A percentile compares a stretch with the other conserved stretches of the same genome.
Evolutionary conservation across 352 stramenopile genomes (phyloP).

Genomic region (Phytophthora citricola): DNA sequence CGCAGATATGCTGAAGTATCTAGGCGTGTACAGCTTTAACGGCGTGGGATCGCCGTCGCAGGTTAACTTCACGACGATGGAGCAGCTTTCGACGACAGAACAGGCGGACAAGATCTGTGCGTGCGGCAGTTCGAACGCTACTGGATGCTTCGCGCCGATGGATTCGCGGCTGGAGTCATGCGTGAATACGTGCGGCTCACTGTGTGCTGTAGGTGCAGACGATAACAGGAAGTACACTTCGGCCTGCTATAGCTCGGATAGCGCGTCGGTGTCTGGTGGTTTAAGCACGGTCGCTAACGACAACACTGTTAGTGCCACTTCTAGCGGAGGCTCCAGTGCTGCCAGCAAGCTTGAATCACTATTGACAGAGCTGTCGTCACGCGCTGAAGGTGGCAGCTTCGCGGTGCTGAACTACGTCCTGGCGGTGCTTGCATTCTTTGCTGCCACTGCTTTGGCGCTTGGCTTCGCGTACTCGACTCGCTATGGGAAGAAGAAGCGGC

Average conservation of each 20-base stretch:
- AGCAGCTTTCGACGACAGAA: constrained; percentile 42
- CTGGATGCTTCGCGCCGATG: constrained; percentile 60
- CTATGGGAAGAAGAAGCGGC: constrained; percentile 41
- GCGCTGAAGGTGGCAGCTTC: constrained; percentile 47
- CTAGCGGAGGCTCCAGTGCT: constrained; percentile 5
- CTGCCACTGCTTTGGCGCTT: constrained; percentile 43
- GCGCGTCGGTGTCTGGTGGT: constrained; percentile 13
- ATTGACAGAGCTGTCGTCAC: constrained; percentile 47
- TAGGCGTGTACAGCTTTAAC: constrained; percentile 75
- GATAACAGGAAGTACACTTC: constrained; percentile 47
- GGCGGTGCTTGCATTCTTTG: constrained; percentile 54
- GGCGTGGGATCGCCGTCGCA: constrained; percentile 69
- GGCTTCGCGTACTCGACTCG: constrained; percentile 53
- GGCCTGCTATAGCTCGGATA: constrained; percentile 44
- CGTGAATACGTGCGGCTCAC: constrained; percentile 61
- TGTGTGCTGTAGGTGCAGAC: constrained; percentile 51
- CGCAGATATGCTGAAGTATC: constrained; percentile 57
- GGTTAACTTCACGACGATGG: constrained; percentile 76
- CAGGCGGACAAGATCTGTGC: constrained; percentile 61
- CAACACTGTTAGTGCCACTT: constrained; percentile 1
- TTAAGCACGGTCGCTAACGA: constrained; percentile 13
- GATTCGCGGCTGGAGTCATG: constrained; percentile 56
- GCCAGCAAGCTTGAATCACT: constrained; percentile 48
- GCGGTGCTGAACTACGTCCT: constrained; percentile 64
- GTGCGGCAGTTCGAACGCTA: constrained; percentile 41